phyloP scores from a whole-genome alignment of 1,284 basidiomycete species.

The Puccinia horiana region DNA sequence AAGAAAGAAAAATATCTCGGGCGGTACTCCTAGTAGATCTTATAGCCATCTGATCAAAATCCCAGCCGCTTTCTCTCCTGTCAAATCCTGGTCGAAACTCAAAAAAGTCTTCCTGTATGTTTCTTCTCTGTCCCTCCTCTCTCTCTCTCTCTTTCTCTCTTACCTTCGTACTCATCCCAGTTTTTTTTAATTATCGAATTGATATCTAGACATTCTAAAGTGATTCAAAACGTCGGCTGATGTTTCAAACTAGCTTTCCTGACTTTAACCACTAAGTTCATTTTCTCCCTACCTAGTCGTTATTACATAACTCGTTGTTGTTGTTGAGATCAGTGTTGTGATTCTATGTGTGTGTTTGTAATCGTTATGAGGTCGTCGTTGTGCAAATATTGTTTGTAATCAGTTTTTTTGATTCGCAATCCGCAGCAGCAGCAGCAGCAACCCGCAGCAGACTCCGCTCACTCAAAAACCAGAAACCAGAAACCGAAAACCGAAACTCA shows the following conservation, averaged over 20 bases:
- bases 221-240: neutral
- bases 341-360: too few relatives aligned
- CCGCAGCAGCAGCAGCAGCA: too few relatives aligned
- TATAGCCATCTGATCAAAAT: constrained; percentile 12
- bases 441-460: too few relatives aligned
- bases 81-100: constrained; percentile 15
- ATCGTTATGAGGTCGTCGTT: too few relatives aligned
- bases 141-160: neutral
- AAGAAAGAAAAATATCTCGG: neutral
- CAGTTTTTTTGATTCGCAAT: too few relatives aligned
- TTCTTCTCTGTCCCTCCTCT: neutral
- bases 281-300: neutral
- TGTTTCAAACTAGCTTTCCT: too few relatives aligned
- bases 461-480: neutral
- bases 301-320: too few relatives aligned
- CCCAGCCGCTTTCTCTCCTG: constrained; percentile 2
- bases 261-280: too few relatives aligned
- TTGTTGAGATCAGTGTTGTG: too few relatives aligned
- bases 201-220: neutral
- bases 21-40: neutral
- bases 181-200: neutral
- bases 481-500: neutral
- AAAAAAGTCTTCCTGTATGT: constrained; percentile 30
- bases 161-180: neutral
- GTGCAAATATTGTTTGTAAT: too few relatives aligned